Evolutionary conservation across 768 basidiomycete species (phyloP).

Genomic region (Agaricus sinodeliciosus): DNA sequence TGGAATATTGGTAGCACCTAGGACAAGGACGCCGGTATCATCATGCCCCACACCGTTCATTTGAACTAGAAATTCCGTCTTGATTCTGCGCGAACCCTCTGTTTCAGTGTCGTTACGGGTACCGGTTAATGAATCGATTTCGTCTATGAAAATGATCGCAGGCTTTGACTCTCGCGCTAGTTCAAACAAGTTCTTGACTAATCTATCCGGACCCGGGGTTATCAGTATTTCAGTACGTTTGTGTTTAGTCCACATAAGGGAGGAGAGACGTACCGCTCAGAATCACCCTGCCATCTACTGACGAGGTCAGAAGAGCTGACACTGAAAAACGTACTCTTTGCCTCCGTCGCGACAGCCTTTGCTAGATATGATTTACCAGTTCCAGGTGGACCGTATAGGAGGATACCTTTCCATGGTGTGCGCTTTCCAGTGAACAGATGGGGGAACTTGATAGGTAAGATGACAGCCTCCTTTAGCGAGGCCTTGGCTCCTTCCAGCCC

Average conservation of each 20-base stretch:
- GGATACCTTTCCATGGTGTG: slow-evolving; percentile 93
- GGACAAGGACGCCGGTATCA: slow-evolving; percentile 90
- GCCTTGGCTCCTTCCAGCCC: slow-evolving; percentile 95
- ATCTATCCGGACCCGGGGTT: slow-evolving; percentile 33
- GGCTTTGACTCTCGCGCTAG: slow-evolving; percentile 96
- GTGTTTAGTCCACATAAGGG: neutral
- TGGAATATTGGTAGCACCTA: slow-evolving; percentile 97
- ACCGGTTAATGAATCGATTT: slow-evolving; percentile 94
- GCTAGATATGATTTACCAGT: slow-evolving; percentile 97
- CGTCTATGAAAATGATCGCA: slow-evolving; percentile 98
- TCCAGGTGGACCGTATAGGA: slow-evolving; percentile 95
- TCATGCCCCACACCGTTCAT: slow-evolving; percentile 99
- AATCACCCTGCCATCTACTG: slow-evolving; percentile 99
- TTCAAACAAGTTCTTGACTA: slow-evolving; percentile 94
- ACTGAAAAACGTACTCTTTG: slow-evolving; percentile 98
- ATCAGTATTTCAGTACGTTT: neutral
- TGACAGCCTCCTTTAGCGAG: slow-evolving; percentile 94
- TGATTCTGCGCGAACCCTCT: slow-evolving; percentile 94
- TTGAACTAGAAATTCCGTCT: slow-evolving; percentile 96
- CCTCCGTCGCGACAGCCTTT: slow-evolving; percentile 98
- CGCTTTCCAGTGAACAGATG: slow-evolving; percentile 98
- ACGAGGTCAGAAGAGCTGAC: slow-evolving; percentile 94
- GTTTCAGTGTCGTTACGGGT: slow-evolving; percentile 96
- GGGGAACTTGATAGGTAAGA: slow-evolving; percentile 99
- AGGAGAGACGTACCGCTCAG: slow-evolving; percentile 67